These are phyloP conservation scores for Westerdykella ornata DNA, from an alignment of 2,329 filamentous ascomycete species.

Conservation along the genomic window DNA sequence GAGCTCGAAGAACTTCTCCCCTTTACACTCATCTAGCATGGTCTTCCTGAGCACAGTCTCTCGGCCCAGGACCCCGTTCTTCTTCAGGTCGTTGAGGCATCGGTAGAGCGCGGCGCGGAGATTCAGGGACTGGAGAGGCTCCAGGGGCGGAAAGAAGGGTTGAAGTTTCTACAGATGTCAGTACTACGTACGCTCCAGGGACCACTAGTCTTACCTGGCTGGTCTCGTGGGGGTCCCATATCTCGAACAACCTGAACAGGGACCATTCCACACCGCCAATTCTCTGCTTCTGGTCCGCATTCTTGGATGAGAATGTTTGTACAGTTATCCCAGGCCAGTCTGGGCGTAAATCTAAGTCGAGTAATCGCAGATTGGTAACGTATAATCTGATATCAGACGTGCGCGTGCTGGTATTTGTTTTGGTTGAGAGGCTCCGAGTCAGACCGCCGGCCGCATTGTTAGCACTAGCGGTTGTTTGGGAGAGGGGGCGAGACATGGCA, in stretches of 20 bases:
- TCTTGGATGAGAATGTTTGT: constrained; percentile 61
- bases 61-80: constrained; percentile 71
- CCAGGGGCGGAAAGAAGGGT: constrained; percentile 83
- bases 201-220: constrained; percentile 51
- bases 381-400: constrained; percentile 50
- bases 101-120: constrained; percentile 77
- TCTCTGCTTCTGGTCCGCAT: constrained; percentile 74
- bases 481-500: constrained; percentile 26
- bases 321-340: constrained; percentile 75
- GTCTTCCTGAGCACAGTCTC: constrained; percentile 82
- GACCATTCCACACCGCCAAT: constrained; percentile 83
- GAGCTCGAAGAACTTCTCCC: constrained; percentile 82
- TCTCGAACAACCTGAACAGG: constrained; percentile 74
- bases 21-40: constrained; percentile 94
- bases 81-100: constrained; percentile 77
- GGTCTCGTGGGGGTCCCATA: constrained; percentile 75
- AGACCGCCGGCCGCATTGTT: constrained; percentile 12
- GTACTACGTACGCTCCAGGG: constrained; percentile 2
- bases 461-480: constrained; percentile 16
- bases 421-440: constrained; percentile 26
- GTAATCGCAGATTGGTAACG: constrained; percentile 72
- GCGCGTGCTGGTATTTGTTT: constrained; percentile 24
- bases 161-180: constrained; percentile 61
- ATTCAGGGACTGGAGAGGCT: constrained; percentile 85
- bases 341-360: constrained; percentile 66